A percentile compares a stretch with the other conserved stretches of the same genome.
Evolutionary conservation across 345 rosid species (phyloP).

Genomic region (Rubroshorea leprosula): DNA sequence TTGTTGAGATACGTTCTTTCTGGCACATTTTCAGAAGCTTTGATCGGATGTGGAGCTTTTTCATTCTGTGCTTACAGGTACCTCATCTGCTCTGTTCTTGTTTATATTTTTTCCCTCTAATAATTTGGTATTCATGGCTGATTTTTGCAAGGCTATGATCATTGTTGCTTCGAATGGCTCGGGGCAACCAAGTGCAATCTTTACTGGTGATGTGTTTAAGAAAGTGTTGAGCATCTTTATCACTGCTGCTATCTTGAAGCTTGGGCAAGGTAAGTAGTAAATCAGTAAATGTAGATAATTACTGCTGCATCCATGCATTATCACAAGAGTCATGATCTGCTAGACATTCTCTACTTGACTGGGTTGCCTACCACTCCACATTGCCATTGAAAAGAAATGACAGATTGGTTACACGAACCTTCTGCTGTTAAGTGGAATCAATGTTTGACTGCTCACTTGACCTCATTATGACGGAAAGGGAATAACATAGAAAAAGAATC

Average conservation of each 20-base stretch:
- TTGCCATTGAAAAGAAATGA: not conserved
- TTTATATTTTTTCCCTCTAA: slow-evolving; percentile 13
- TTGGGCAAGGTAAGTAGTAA: slow-evolving; percentile 83
- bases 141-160: slow-evolving; percentile 66
- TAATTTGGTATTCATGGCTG: slow-evolving; percentile 20
- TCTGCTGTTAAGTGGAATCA: not conserved
- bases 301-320: too few species aligned
- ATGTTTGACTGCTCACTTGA: not conserved
- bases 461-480: not conserved
- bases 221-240: slow-evolving; percentile 87
- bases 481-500: not conserved
- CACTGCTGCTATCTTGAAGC: slow-evolving; percentile 94
- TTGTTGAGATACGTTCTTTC: slow-evolving; percentile 96
- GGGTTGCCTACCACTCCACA: too few species aligned
- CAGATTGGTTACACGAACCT: not conserved
- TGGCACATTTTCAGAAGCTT: slow-evolving; percentile 99
- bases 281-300: not conserved
- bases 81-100: not conserved
- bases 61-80: slow-evolving; percentile 90
- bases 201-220: slow-evolving; percentile 56
- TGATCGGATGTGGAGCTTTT: slow-evolving; percentile 99
- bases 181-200: slow-evolving; percentile 51
- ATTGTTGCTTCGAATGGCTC: slow-evolving; percentile 91
- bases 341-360: not conserved
- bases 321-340: not conserved